Percentiles rank a stretch among this genome's conserved stretches.
phyloP scores from a whole-genome alignment of 2,329 filamentous ascomycete genomes.

The Trichoderma pleuroti region DNA sequence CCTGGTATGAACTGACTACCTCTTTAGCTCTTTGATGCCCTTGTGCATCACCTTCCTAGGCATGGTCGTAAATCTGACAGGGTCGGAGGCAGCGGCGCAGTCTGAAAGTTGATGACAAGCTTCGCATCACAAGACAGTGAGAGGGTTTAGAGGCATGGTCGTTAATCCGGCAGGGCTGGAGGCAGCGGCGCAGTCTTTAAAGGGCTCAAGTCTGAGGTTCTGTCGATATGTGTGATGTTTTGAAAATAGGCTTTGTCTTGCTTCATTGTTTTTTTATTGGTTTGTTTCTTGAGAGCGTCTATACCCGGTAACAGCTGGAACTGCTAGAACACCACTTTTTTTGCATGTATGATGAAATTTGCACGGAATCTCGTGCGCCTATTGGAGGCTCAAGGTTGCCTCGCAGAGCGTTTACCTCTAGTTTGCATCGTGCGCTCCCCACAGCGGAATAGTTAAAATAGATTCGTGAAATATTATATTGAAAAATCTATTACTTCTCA shows the following conservation, averaged over 20 bases:
- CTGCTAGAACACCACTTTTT: neutral
- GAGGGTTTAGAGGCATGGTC: neutral
- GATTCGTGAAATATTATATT: neutral
- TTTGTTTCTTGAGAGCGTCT: neutral
- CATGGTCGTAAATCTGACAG: neutral
- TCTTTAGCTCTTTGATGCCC: neutral
- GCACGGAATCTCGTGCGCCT: neutral
- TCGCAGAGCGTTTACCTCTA: neutral
- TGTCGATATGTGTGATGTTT: neutral
- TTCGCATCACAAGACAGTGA: neutral
- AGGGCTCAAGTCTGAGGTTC: neutral
- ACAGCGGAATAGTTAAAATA: neutral
- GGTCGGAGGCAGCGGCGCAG: neutral
- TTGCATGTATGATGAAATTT: neutral
- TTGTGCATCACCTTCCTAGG: neutral
- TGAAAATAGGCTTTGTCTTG: neutral
- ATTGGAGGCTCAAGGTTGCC: neutral
- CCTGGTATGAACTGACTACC: neutral
- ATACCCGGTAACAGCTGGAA: neutral
- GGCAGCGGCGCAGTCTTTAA: neutral
- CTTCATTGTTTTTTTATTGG: neutral
- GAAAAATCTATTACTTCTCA: neutral
- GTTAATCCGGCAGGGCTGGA: neutral
- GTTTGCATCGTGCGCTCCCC: neutral
- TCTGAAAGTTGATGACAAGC: neutral